Conservation (phyloP, 2,329 filamentous ascomycete genomes). For the Aspergillus unguis region DNA sequence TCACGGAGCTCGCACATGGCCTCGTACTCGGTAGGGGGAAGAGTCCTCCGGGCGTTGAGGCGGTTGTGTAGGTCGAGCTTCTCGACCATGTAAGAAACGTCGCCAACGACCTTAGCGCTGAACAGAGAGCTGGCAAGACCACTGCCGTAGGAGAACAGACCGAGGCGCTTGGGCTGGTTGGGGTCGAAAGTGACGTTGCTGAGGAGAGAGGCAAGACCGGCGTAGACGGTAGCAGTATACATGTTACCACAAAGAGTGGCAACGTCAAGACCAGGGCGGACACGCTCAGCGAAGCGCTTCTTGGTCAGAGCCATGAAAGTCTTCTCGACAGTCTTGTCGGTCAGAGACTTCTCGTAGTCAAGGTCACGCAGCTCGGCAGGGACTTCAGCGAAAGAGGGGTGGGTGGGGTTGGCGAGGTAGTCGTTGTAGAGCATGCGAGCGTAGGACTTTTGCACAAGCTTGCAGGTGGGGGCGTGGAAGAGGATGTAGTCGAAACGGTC, state of each 20-base stretch:
- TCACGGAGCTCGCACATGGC: constrained; percentile 78
- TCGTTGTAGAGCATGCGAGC: constrained; percentile 82
- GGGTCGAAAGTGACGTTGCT: constrained; percentile 60
- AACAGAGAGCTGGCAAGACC: constrained; percentile 73
- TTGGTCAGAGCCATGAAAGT: constrained; percentile 80
- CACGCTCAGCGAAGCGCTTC: constrained; percentile 77
- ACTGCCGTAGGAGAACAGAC: constrained; percentile 75
- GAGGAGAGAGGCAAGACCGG: constrained; percentile 58
- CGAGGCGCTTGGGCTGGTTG: constrained; percentile 69
- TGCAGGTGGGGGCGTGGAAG: constrained; percentile 85
- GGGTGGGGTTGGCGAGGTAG: constrained; percentile 68
- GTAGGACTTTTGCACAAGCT: constrained; percentile 81
- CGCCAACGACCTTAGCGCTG: constrained; percentile 63
- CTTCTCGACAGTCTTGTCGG: constrained; percentile 81
- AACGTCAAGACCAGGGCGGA: constrained; percentile 69
- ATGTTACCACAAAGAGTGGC: constrained; percentile 70
- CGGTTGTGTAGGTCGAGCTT: constrained; percentile 67
- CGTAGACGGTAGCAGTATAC: constrained; percentile 61
- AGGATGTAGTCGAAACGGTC: constrained; percentile 80
- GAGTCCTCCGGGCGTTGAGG: constrained; percentile 62
- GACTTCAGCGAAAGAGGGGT: constrained; percentile 68
- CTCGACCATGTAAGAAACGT: constrained; percentile 65
- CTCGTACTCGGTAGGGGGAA: constrained; percentile 71
- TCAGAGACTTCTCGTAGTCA: constrained; percentile 74
- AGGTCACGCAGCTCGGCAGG: constrained; percentile 72